Evolutionary conservation across 1,139 yeast genomes (phyloP).

Genomic region (Taphrina communis): DNA sequence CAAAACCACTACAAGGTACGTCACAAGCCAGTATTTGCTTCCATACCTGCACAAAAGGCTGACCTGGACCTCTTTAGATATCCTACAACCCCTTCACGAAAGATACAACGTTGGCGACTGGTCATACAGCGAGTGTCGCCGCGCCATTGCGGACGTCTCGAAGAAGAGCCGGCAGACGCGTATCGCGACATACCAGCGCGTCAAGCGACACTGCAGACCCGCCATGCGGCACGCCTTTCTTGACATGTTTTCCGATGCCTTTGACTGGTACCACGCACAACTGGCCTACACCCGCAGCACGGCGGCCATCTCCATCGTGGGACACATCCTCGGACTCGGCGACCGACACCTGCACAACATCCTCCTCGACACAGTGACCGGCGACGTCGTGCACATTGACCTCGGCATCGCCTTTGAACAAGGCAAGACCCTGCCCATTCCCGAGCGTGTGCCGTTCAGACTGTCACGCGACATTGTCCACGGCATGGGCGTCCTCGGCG

Average conservation of each 20-base stretch:
- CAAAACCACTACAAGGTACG: slow-evolving; percentile 57
- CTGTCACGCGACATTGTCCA: slow-evolving; percentile 88
- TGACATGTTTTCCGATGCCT: slow-evolving; percentile 68
- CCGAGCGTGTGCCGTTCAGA: slow-evolving; percentile 93
- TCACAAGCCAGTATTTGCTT: too few species aligned
- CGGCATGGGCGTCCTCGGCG: slow-evolving; percentile 87
- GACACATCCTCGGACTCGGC: slow-evolving; percentile 86
- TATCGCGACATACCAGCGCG: slow-evolving; percentile 58
- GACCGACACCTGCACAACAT: slow-evolving; percentile 94
- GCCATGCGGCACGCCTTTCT: slow-evolving; percentile 73
- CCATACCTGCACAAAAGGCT: background rate
- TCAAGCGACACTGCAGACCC: slow-evolving; percentile 66
- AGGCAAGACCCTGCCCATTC: slow-evolving; percentile 80
- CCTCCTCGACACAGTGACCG: slow-evolving; percentile 73
- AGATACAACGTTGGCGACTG: slow-evolving; percentile 57
- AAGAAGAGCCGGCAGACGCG: slow-evolving; percentile 58
- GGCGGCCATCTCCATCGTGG: slow-evolving; percentile 85
- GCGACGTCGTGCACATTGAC: slow-evolving; percentile 95
- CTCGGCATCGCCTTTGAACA: slow-evolving; percentile 92
- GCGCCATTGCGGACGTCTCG: slow-evolving; percentile 66
- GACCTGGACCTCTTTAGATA: slow-evolving; percentile 54
- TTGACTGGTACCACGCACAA: slow-evolving; percentile 73
- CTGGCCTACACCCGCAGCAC: slow-evolving; percentile 74
- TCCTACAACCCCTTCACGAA: slow-evolving; percentile 65
- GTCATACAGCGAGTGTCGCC: slow-evolving; percentile 65